Base-by-base conservation (phyloP, 768 basidiomycete species). In the Gloeostereum incarnatum region DNA sequence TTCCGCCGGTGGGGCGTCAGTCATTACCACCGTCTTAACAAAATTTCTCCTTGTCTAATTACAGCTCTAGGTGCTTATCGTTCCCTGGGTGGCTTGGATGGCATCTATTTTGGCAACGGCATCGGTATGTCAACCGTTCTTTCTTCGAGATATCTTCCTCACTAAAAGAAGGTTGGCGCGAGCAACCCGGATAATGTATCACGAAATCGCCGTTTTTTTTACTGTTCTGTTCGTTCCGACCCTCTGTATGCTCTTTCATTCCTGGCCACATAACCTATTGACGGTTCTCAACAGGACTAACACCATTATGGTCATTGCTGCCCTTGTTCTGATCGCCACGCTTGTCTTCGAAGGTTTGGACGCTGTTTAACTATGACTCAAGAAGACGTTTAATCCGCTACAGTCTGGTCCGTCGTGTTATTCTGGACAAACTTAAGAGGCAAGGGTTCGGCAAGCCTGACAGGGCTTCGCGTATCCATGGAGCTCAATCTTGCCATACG, bases 171-270 rank as follows among this genome's bases (percentile, higher is more conserved):
- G 3, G 25, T 14, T 34, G 9, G 69, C 1, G 58, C 61, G 1
- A 46, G 40, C 6, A 49, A 65, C 35, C 62, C 64, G 8, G 35
- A 38, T 2, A 51, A 47, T 1, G 57, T 72, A 11, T 65, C 66
- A 16, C 66, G 70, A n/a, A 58, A 55, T 45, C 62, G 70, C 19
- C 65, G 69, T 4, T 70, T 68, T 44, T 71, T 73, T 46, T 72
- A 72, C 47, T 73, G 71, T 45, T 72, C 69, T 3, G 56, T 72
- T 5, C 44, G 66, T 10, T 58, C 50, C 7, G 22, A 46, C 2
- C 40, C 53, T 5, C 46, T 71, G 68, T 70, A 45, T 45, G 62
- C 49, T 14, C 33, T 11, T 11, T 35, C 8, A 20, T 5, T 35
- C 33, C 19, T 35, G 19, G 11, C 19, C 8, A n/a, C 19, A 2